phyloP scores from a whole-genome alignment of 345 rosid species.

The Melaleuca alternifolia region DNA sequence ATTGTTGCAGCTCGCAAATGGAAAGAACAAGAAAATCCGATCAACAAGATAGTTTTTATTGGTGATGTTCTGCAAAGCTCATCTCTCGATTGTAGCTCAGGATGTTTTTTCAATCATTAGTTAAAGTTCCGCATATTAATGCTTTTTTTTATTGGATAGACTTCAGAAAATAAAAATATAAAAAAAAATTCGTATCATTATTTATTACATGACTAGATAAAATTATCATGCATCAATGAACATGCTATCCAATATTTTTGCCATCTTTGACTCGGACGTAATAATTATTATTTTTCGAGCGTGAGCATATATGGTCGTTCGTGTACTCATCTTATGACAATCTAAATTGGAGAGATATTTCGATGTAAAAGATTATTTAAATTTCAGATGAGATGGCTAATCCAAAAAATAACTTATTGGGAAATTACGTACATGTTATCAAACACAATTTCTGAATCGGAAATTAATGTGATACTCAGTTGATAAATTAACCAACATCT shows the following conservation, averaged over 20 bases:
- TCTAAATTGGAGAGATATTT: not conserved
- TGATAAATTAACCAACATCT: not conserved
- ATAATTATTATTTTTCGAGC: not conserved
- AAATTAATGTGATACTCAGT: too few species aligned
- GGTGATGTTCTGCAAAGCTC: conserved; percentile 27
- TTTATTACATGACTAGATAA: too few species aligned
- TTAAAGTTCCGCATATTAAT: not conserved
- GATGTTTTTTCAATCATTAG: not conserved
- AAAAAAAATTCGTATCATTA: too few species aligned
- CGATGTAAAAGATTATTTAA: not conserved
- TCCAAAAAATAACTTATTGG: not conserved
- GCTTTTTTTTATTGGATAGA: too few species aligned
- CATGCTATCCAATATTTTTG: not conserved
- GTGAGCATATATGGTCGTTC: not conserved
- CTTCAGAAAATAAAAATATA: too few species aligned
- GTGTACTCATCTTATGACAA: not conserved
- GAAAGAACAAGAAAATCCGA: conserved; percentile 42
- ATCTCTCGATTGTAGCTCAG: not conserved
- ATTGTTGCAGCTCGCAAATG: conserved; percentile 75
- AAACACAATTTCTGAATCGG: not conserved
- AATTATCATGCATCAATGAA: not conserved
- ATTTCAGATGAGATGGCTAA: not conserved
- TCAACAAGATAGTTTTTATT: conserved; percentile 71
- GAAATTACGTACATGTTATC: not conserved
- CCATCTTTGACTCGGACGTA: not conserved